These are phyloP conservation scores for Pseudognaphalium luteoalbum DNA, from an alignment of 129 eudicot species.

Conservation along the genomic window DNA sequence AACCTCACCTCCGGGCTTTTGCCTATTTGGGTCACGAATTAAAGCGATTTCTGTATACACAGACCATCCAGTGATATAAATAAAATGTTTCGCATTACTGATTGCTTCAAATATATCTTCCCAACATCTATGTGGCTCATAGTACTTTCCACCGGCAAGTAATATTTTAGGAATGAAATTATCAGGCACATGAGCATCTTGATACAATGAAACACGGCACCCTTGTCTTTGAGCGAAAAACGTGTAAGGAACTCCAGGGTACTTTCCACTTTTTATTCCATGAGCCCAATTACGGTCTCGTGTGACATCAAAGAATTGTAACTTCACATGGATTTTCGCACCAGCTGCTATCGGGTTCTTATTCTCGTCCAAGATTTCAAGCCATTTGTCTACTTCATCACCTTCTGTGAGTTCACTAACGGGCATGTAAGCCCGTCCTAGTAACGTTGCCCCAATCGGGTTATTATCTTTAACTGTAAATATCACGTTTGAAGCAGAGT, in stretches of 20 bases:
- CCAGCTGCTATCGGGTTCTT: conserved; percentile 53
- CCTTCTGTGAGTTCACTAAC: conserved; percentile 59
- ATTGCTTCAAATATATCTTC: conserved; percentile 78
- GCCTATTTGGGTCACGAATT: conserved; percentile 61
- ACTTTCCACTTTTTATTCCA: conserved; percentile 51
- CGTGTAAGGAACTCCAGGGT: conserved; percentile 78
- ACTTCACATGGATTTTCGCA: conserved; percentile 64
- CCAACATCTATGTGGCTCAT: conserved; percentile 77
- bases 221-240: conserved; percentile 63
- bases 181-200: conserved; percentile 75
- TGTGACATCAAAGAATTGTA: conserved; percentile 66
- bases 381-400: conserved; percentile 66
- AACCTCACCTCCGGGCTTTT: conserved; percentile 64
- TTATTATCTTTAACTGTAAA: conserved; percentile 64
- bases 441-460: conserved; percentile 68
- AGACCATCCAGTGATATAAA: conserved; percentile 84
- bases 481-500: conserved; percentile 52
- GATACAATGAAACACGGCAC: conserved; percentile 65
- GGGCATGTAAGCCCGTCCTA: conserved; percentile 68
- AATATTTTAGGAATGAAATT: conserved; percentile 62
- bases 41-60: conserved; percentile 71
- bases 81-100: conserved; percentile 57
- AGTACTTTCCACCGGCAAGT: conserved; percentile 55
- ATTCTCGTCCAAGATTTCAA: conserved; percentile 56
- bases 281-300: conserved; percentile 65